Evolutionary conservation across 2,329 filamentous ascomycete genomes (phyloP), one percentile per base, ranked within the genome.

Genomic region (Colletotrichum sp.): DNA sequence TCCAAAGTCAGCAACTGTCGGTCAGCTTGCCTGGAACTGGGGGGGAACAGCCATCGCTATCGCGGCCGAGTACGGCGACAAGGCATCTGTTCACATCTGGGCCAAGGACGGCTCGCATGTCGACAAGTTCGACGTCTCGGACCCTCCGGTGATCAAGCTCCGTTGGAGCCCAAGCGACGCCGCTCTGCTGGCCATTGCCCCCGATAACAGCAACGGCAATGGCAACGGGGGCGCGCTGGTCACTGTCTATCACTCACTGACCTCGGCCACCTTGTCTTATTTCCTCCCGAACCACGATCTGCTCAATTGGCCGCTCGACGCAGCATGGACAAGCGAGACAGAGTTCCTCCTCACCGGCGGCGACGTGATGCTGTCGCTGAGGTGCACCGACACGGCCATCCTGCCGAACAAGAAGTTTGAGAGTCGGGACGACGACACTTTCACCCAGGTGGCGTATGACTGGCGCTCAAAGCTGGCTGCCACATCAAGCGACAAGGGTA

Each of bases 301-400:
- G 36, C 84, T 84, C 22, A 82, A 86, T 7, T 88, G 90, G 55
- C 86, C 88, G 3, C 83, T 93, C 6, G 92, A 93, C 79, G 91
- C 88, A 6, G 85, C 89, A 4, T 93, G 92, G 92, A 91, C 87
- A 18, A 89, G 86, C 78, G 88, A 92, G 69, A 84, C 85, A 13
- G 89, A 92, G 30, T 92, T 93, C 75, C 78, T 93, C 64, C 79
- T 93, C 13, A 90, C 90, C 70, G 91, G 91, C 13, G 91, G 91
- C 8, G 88, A 91, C 56, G 77, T 90, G 8, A 83, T 93, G 27
- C 79, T 88, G 18, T 85, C 85, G 16, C 85, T 93, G 39, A 85
- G 82, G 13, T 89, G 87, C 79, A 83, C 85, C 1, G 88, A 89
- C 4, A 83, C 84, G 7, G 82, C 83, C 4, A 90, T 93, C 64